Evolutionary conservation across 768 basidiomycete species (phyloP), one percentile per base, ranked within the genome.

Genomic region (Mycena floridula): DNA sequence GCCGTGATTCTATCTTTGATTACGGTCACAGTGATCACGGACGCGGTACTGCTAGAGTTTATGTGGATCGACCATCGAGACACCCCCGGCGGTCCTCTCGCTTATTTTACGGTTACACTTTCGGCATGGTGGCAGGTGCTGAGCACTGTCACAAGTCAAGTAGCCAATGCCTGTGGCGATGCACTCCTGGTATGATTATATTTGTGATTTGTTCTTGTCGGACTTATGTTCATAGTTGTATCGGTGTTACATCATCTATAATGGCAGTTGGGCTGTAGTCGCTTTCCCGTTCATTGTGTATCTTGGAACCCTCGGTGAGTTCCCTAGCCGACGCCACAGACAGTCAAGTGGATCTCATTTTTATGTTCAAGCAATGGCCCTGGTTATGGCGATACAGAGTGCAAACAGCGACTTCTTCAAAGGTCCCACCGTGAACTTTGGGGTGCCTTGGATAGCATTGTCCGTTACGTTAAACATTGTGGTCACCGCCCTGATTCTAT

Each of bases 131-230:
- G 54, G 39, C 51, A 61, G 25, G 61, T 59, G 7, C 40, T 63
- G 16, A 60, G 65, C 8, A 51, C 56, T 11, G 50, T 54, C 18
- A 55, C 59, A 12, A 41, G 54, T 18, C 42, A 49, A 18, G 15
- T 55, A 4, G 40, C 64, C 28, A 64, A 66, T 39, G 52, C 67
- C 5, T 52, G 67, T 53, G 59, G 58, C n/a, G 64, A 68, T 25
- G 67, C 43, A 1, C 38, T 69, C 26, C 56, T 70, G 52, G 69
- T 70, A 43, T 44, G 64, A 43, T 25, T 36, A 37, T 3, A n/a
- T 25, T 39, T 27, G 7, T 16, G n/a, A n/a, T n/a, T n/a, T n/a
- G n/a, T n/a, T n/a, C n/a, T n/a, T n/a, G n/a, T n/a, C n/a, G n/a
- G n/a, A n/a, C n/a, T n/a, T n/a, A n/a, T n/a, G n/a, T n/a, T n/a